phyloP scores from a whole-genome alignment of 169 alveolate genomes.

The Plasmodium knowlesi region DNA sequence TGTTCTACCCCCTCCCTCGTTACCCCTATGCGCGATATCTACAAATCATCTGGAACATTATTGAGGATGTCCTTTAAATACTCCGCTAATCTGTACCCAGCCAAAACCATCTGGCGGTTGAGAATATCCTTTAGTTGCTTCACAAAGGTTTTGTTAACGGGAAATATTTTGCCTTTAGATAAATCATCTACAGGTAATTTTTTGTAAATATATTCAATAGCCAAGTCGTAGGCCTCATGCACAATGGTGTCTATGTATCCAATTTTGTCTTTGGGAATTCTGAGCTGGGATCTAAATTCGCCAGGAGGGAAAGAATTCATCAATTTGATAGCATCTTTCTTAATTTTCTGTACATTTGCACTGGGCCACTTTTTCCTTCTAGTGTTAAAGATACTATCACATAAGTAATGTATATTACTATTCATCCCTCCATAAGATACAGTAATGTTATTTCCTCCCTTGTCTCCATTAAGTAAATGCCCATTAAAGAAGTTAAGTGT shows the following conservation, averaged over 20 bases:
- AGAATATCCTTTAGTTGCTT: constrained; percentile 2
- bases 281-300: background rate
- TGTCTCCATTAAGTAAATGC: constrained; percentile 85
- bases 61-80: constrained; percentile 34
- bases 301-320: constrained; percentile 21
- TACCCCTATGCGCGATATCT: background rate
- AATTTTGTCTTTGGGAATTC: constrained; percentile 18
- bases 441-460: constrained; percentile 80
- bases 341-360: background rate
- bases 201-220: constrained; percentile 16
- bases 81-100: constrained; percentile 37
- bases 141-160: background rate
- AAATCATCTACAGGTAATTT: background rate
- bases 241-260: constrained; percentile 20
- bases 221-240: constrained; percentile 15
- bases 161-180: background rate
- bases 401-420: constrained; percentile 29
- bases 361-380: constrained; percentile 27
- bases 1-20: background rate
- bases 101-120: constrained; percentile 20
- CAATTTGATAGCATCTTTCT: background rate
- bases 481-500: constrained; percentile 64
- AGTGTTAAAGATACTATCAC: constrained; percentile 32
- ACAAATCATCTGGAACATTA: constrained; percentile 30
- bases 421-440: background rate